phyloP scores from a whole-genome alignment of 2,329 filamentous ascomycete species.

The Alternaria sp. region DNA sequence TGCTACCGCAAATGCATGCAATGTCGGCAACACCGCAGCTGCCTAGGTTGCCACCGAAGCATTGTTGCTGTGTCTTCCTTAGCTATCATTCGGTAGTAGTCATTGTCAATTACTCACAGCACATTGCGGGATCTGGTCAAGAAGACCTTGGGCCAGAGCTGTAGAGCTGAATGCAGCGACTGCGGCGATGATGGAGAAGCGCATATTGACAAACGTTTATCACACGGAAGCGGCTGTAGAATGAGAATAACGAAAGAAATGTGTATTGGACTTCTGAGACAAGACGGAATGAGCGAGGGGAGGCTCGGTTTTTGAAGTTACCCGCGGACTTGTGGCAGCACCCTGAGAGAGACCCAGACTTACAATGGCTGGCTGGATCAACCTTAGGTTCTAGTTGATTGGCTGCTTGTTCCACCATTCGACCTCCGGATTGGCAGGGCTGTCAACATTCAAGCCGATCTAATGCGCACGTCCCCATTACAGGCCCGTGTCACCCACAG shows the following conservation, averaged over 20 bases:
- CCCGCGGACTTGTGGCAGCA: background rate
- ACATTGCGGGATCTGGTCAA: slow-evolving; percentile 39
- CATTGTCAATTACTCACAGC: slow-evolving; percentile 25
- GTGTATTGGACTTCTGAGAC: background rate
- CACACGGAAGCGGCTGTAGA: background rate
- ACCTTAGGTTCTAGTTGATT: background rate
- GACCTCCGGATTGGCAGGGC: background rate
- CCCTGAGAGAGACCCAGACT: background rate
- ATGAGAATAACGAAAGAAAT: background rate
- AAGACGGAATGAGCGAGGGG: background rate
- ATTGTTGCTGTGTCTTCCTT: slow-evolving; percentile 35
- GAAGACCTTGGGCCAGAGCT: slow-evolving; percentile 33
- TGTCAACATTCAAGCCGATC: background rate
- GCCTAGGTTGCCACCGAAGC: slow-evolving; percentile 50
- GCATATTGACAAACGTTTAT: slow-evolving; percentile 27
- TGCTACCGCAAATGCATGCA: slow-evolving; percentile 55
- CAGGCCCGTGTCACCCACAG: background rate
- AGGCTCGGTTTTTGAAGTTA: background rate
- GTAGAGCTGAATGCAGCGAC: slow-evolving; percentile 36
- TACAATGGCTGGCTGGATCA: slow-evolving; percentile 1
- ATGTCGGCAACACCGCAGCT: slow-evolving; percentile 52
- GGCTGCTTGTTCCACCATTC: background rate
- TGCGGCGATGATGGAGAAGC: slow-evolving; percentile 33
- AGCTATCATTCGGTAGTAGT: background rate
- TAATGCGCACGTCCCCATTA: accelerated